Base-by-base conservation (phyloP, 192 early-diverging fungal genomes). In the Haplosporangium gracile region DNA sequence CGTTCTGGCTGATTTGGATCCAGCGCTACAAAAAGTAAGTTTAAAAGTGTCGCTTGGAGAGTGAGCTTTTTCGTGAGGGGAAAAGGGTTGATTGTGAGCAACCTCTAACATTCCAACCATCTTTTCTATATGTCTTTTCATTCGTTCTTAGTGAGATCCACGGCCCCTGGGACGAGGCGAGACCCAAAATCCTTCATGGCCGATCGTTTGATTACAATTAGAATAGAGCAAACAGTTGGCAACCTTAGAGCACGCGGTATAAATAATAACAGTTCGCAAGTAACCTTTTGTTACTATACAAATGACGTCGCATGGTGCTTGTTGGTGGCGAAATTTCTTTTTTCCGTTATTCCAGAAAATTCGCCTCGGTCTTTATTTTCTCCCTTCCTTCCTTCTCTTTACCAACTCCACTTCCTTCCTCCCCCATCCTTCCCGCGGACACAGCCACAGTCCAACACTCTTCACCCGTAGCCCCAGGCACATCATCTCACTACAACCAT, bases 131-230 rank as follows among this genome's bases (percentile, higher is more conserved):
- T 69, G 13, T 39, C 43, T 77, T 13, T 57, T 43, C 20, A 32
- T 43, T 10, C 49, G 22, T 71, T 70, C 22, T 63, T 87, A 96
- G 95, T 88, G 97, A 98, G 88, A 98, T 98, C 42, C 95, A 97
- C 80, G 98, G 98, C 6, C 98, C 98, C 53, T 99, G 98, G 98
- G 98, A 99, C 88, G 97, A 98, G 85, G 98, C 97, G 20, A 86
- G 93, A 15, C 95, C 95, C 13, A 92, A 94, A 68, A 89, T 96
- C 1, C 93, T 93, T 71, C 91, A 89, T 69, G 79, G 82, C 3
- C 70, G 82, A n/a, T 88, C 82, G 11, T 71, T 83, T 7, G 81
- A 88, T 34, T 83, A 81, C 72, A 78, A 86, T 53, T 86, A 79
- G 24, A 70, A 3, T 15, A 36, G 26, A 22, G 26, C 7, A 24